phyloP scores from a whole-genome alignment of 148 eudicot genomes.

The Hydrangea macrophylla region DNA sequence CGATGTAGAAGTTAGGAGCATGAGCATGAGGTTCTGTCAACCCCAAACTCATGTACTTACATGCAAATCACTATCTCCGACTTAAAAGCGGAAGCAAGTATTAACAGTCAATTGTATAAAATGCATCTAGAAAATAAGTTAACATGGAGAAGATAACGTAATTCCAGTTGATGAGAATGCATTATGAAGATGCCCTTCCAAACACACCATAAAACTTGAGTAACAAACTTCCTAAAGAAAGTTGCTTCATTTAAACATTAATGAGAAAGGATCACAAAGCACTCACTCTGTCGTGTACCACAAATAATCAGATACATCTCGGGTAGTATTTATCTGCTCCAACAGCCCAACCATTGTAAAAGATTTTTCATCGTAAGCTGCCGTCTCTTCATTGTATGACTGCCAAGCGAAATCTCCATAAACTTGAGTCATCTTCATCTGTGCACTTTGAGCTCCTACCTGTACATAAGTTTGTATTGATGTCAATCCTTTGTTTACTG shows the following conservation, averaged over 20 bases:
- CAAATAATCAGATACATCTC: conserved; percentile 73
- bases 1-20: too few species aligned
- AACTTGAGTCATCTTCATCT: conserved; percentile 55
- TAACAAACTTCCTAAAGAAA: background rate
- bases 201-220: too few species aligned
- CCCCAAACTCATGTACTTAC: too few species aligned
- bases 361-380: conserved; percentile 39
- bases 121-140: too few species aligned
- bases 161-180: too few species aligned
- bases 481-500: conserved; percentile 6
- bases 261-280: conserved; percentile 1
- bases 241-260: background rate
- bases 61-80: too few species aligned
- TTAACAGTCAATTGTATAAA: too few species aligned
- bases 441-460: conserved; percentile 55
- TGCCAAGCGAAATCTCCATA: conserved; percentile 43
- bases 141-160: too few species aligned
- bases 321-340: conserved; percentile 78
- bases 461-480: conserved; percentile 18
- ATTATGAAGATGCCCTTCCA: too few species aligned
- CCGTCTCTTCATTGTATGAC: conserved; percentile 66
- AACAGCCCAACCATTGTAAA: conserved; percentile 56
- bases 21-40: too few species aligned
- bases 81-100: too few species aligned
- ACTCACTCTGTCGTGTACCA: conserved; percentile 95